Percentiles rank a stretch among this genome's conserved stretches.
These are phyloP conservation scores for Dioscorea alata DNA, from an alignment of 106 monocot genomes.

Conservation along the genomic window DNA sequence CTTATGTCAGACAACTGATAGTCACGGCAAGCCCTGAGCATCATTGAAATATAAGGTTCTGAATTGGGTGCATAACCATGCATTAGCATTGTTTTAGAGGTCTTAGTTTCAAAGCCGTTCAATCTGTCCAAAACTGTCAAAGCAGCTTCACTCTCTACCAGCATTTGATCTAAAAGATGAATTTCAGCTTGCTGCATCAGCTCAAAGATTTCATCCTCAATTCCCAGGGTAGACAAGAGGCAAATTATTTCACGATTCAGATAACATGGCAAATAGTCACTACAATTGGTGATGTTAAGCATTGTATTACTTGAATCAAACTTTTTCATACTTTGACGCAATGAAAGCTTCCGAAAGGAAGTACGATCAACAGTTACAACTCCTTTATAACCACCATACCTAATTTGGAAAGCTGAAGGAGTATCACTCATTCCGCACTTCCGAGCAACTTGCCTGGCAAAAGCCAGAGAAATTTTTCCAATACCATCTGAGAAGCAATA, in stretches of 20 bases:
- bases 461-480: conserved; percentile 74
- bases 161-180: conserved; percentile 40
- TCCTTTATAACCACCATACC: conserved; percentile 98
- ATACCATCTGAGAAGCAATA: conserved; percentile 99
- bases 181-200: conserved; percentile 46
- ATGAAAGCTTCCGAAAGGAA: conserved; percentile 68
- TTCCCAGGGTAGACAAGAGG: conserved; percentile 77
- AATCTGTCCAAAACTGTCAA: conserved; percentile 46
- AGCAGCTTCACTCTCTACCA: conserved; percentile 50
- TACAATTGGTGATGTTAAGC: conserved; percentile 75
- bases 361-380: conserved; percentile 71
- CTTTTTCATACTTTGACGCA: conserved; percentile 87
- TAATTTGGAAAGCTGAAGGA: conserved; percentile 96
- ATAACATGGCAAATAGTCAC: conserved; percentile 64
- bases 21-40: conserved; percentile 67
- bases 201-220: conserved; percentile 64
- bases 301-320: conserved; percentile 78
- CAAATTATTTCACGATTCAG: conserved; percentile 88
- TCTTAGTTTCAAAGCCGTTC: conserved; percentile 41
- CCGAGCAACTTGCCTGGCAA: conserved; percentile 65
- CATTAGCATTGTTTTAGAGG: conserved; percentile 49
- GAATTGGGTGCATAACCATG: conserved; percentile 66
- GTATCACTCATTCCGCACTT: conserved; percentile 44
- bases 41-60: conserved; percentile 73
- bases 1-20: conserved; percentile 63